A percentile compares a stretch with the other conserved stretches of the same genome.
phyloP scores from a whole-genome alignment of 2,329 filamentous ascomycete genomes.

The Paradendryphiella salina region DNA sequence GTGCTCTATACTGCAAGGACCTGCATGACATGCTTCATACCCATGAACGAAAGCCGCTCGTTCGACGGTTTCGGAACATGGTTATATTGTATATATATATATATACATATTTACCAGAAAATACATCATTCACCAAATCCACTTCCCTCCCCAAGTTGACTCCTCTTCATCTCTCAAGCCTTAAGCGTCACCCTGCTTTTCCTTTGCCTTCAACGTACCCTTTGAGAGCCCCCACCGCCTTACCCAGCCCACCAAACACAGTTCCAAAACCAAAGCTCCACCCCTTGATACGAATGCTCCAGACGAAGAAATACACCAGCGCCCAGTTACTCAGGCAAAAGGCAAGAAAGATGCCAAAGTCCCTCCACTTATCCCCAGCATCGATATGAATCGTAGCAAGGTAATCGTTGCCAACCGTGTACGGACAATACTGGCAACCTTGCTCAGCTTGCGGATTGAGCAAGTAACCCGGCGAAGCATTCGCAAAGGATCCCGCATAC shows the following conservation, averaged over 20 bases:
- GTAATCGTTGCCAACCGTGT: constrained; percentile 67
- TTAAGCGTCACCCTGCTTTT: constrained; percentile 14
- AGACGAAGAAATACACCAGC: constrained; percentile 77
- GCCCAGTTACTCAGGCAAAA: constrained; percentile 73
- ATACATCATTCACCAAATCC: not conserved
- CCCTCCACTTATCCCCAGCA: constrained; percentile 67
- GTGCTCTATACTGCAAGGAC: no score
- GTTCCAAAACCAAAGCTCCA: constrained; percentile 71
- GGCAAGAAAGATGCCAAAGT: constrained; percentile 72
- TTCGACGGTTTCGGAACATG: not conserved
- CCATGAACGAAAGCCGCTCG: no score
- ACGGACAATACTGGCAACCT: constrained; percentile 72
- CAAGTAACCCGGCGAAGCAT: constrained; percentile 63
- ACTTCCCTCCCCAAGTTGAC: not conserved
- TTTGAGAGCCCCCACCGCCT: constrained; percentile 21
- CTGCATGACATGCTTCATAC: no score
- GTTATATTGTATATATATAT: no score
- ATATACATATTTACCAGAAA: no score
- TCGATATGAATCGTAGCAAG: constrained; percentile 61
- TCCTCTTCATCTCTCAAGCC: not conserved
- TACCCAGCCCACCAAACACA: constrained; percentile 57
- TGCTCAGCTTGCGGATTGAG: constrained; percentile 61
- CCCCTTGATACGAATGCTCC: constrained; percentile 68
- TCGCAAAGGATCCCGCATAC: constrained; percentile 66
- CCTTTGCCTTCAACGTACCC: constrained; percentile 12